Base-by-base conservation (phyloP, 2,329 filamentous ascomycete species). In the Gliomastix tumulicola region DNA sequence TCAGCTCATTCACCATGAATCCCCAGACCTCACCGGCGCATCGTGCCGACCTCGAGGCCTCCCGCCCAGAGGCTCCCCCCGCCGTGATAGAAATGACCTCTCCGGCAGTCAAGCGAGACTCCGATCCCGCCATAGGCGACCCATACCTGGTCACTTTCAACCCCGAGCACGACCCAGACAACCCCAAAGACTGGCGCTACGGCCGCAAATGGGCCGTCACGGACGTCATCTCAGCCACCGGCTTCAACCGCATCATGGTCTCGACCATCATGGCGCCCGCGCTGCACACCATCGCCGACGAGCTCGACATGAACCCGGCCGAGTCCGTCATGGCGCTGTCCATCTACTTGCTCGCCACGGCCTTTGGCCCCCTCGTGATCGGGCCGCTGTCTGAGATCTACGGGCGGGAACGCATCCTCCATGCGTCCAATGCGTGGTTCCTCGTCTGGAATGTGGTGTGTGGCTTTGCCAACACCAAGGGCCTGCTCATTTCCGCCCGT, bases 241-340 rank as follows among this genome's bases (percentile, higher is more conserved):
- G 67, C 7, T 71, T 74, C 44, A 69, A 68, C 31, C 65, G 65
- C 9, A 70, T 72, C 40, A 60, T 74, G 43, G 65, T 70, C 1
- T 69, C 66, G 4, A 69, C 68, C 1, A 71, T 74, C 48, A 67
- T 73, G 55, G 69, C 70, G 0, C 68, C 68, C 0, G 68, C 67
- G 0, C 44, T 82, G 19, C 44, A 59, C 2, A 47, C 60, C 2
- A 71, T 82, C 31, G 62, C 66, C 6, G 48, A 49, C 2, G 71
- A 79, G 27, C 56, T 81, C 11, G 30, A 68, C 30, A 76, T 80
- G 49, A 65, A 48, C 6, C 51, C 60, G 7, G 54, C 56, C 25
- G 60, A 73, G 44, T 57, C 75, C 4, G 63, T 65, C 28, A 61
- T 80, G 50, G 48, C 63, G 0, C 41, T 70, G 16, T 68, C 63